A percentile compares a stretch with the other conserved stretches of the same genome.
These are phyloP conservation scores for Elsinoe necatrix DNA, from an alignment of 2,329 filamentous ascomycete genomes.

Conservation along the genomic window DNA sequence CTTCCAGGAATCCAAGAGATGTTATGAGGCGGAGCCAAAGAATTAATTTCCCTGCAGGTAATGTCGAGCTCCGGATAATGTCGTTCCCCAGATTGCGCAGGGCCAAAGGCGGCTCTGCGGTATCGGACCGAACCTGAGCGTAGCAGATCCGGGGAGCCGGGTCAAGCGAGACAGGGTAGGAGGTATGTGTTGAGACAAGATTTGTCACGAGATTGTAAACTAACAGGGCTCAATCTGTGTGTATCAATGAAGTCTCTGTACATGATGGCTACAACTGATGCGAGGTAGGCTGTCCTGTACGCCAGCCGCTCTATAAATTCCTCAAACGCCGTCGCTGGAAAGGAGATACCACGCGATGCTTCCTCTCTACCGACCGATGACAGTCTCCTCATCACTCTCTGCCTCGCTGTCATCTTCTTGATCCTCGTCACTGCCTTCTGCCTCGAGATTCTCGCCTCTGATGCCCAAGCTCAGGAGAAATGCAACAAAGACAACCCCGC, in stretches of 20 bases:
- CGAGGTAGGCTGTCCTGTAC: background rate
- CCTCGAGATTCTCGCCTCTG: slow-evolving; percentile 51
- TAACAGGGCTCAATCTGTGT: no score
- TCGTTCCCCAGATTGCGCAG: slow-evolving; percentile 3
- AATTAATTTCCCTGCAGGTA: background rate
- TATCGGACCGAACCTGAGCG: slow-evolving; percentile 5
- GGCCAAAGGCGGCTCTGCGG: background rate
- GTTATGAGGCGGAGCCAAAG: background rate
- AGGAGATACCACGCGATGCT: background rate
- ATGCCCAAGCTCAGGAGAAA: slow-evolving; percentile 76
- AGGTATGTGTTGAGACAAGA: no score
- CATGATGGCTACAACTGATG: background rate
- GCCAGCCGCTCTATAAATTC: background rate
- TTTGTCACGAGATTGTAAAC: no score
- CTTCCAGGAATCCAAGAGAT: no score
- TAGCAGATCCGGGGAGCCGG: background rate
- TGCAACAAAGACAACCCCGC: slow-evolving; percentile 69
- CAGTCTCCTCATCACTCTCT: slow-evolving; percentile 23
- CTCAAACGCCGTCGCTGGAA: slow-evolving; percentile 18
- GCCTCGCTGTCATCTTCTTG: slow-evolving; percentile 40
- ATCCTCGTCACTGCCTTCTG: slow-evolving; percentile 45
- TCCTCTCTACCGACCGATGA: background rate
- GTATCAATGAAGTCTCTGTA: background rate
- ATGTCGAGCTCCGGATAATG: slow-evolving; percentile 1
- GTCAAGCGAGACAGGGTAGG: background rate